A percentile compares a stretch with the other conserved stretches of the same genome.
Evolutionary conservation across 2,329 filamentous ascomycete genomes (phyloP).

Genomic region (Fusarium anthophilum): DNA sequence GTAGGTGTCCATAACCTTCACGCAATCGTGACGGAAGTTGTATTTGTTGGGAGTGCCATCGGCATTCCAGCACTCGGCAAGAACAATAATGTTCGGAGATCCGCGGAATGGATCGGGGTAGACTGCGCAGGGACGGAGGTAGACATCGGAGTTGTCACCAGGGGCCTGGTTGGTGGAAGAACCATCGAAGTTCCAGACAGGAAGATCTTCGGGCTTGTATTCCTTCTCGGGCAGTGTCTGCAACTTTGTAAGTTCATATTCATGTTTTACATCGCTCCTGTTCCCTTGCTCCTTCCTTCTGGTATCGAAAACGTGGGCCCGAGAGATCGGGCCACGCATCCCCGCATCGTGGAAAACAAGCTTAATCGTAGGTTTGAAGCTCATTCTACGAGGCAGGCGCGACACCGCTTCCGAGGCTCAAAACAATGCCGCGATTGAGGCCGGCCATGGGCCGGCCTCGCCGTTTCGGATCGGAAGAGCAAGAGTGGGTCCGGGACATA

Average conservation of each 20-base stretch:
- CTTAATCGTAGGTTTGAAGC: accelerated
- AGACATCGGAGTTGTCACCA: conserved; percentile 96
- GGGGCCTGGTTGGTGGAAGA: conserved; percentile 93
- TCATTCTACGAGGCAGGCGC: too few relatives aligned
- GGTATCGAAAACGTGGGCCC: too few relatives aligned
- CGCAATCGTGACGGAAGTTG: conserved; percentile 95
- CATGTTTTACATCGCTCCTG: too few relatives aligned
- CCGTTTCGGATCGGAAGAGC: too few relatives aligned
- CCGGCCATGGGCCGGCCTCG: too few relatives aligned
- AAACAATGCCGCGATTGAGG: too few relatives aligned
- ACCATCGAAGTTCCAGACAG: conserved; percentile 71
- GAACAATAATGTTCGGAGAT: conserved; percentile 91
- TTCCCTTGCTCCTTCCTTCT: too few relatives aligned
- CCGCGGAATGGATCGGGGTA: conserved; percentile 93
- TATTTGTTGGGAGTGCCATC: conserved; percentile 97
- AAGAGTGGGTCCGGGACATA: too few relatives aligned
- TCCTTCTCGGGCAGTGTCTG: conserved; percentile 62
- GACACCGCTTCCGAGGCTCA: too few relatives aligned
- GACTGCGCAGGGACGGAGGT: conserved; percentile 89
- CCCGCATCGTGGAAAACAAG: too few relatives aligned
- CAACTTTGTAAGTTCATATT: background rate
- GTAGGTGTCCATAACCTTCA: conserved; percentile 89
- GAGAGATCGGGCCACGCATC: too few relatives aligned
- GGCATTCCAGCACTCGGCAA: conserved; percentile 92
- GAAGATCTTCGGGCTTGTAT: conserved; percentile 62